Base-by-base conservation (phyloP, 768 basidiomycete species). In the Suillus fuscotomentosus region DNA sequence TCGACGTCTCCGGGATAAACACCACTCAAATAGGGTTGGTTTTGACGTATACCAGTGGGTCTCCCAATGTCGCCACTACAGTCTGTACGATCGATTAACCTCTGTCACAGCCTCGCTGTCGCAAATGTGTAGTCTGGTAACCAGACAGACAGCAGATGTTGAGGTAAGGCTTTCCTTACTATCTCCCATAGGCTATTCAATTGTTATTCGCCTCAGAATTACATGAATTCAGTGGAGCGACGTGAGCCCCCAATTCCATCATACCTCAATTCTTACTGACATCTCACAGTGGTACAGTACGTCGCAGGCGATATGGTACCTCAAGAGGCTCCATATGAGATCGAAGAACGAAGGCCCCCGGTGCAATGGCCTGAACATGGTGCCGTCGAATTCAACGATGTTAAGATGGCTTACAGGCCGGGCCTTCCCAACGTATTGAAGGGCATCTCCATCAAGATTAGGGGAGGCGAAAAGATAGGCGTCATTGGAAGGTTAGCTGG, bases 391-490 rank as follows among this genome's bases (percentile, higher is more conserved):
- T 87, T 93, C 74, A 79, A 86, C 34, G 75, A 90, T 39, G 78
- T 88, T 31, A 71, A 76, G 6, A 83, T 89, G 84, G 78, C 79
- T 20, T 93, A 94, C 71, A 78, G 92, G 27, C 83, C 86, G 0
- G 89, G 88, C 4, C 78, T 92, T 20, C 90, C 91, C 0, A 82
- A 84, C 15, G 90, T 92, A 3, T 79, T 94, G 43, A 86, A 87
- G 68, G 85, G 85, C 0, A 77, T 93, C 22, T 83, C 83, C 7
- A 55, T 92, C 68, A 76, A 76, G n/a, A 83, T 93, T 54, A 75
- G 78, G 3, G 84, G 83, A 0, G 87, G 88, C 1, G 89, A 94
- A 75, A 91, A 91, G 78, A 86, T 93, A 61, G 91, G 90, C 20
- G 84, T 93, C 43, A 89, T 93, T 10, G 90, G 90, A 57, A 72